Base-by-base conservation (phyloP, 2,329 filamentous ascomycete species). In the Nemania serpens region DNA sequence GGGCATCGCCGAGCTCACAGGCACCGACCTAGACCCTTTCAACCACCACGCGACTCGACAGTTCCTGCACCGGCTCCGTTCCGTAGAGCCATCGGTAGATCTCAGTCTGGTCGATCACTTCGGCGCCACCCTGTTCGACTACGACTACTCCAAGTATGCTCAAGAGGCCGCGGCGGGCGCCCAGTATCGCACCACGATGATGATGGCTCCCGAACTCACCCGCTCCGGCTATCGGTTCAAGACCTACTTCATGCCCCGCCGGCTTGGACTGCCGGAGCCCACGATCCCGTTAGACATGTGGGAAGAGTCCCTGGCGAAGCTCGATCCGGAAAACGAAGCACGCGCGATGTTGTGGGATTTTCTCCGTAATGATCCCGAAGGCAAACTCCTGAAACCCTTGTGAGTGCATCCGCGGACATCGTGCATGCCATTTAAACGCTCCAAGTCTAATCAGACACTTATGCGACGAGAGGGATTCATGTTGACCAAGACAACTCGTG, bases 161-260 rank as follows among this genome's bases (percentile, higher is more conserved):
- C 34, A 55, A 46, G 55, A 53, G 37, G 55, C 48, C n/a, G 58
- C 50, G 13, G 42, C 45, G 4, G 59, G 59, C 4, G 55, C 48
- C 1, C 29, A 46, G 7, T 41, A 34, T 17, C 54, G 39, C n/a
- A 39, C 51, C 6, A 66, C 51, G 9, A 20, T 64, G 34, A 15
- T 58, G 10, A 43, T 33, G 25, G 63, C 60, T 22, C 33, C 51
- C 12, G 61, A 64, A 48, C 50, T 64, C 34, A 25, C 43, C 13
- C 46, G 47, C 12, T 51, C 43, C 13, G 59, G 61, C 29, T 13
- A 59, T 17, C 18, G 41, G 3, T 34, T 66, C 29, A 70, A 70
- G 56, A 49, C 69, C 5, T 69, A 69, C 62, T 69, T 69, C 55
- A 18, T 66, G 7, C 65, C 65, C 33, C 55, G 62, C 12, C 41